Evolutionary conservation across 345 rosid species (phyloP).

Genomic region (Pistacia atlantica): DNA sequence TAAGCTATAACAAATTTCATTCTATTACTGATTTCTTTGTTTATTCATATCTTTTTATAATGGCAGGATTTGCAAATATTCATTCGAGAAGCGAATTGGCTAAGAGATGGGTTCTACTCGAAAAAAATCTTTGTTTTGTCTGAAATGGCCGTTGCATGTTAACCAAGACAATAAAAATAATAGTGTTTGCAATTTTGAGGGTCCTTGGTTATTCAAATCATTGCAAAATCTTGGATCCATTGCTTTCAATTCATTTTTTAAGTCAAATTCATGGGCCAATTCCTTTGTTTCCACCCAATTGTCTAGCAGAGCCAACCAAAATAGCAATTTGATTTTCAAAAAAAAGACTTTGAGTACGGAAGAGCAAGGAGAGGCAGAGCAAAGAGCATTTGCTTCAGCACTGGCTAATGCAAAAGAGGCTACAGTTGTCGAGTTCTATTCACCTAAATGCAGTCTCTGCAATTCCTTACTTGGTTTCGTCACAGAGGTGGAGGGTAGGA

Average conservation of each 20-base stretch:
- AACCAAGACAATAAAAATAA: slow-evolving; percentile 37
- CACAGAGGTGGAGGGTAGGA: slow-evolving; percentile 67
- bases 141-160: slow-evolving; percentile 83
- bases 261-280: slow-evolving; percentile 31
- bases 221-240: slow-evolving; percentile 61
- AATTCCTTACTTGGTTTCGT: slow-evolving; percentile 73
- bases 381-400: slow-evolving; percentile 78
- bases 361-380: slow-evolving; percentile 93
- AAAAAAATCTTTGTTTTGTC: slow-evolving; percentile 55
- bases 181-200: slow-evolving; percentile 51
- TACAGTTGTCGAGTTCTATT: slow-evolving; percentile 84
- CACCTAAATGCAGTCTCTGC: slow-evolving; percentile 86
- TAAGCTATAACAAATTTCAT: neutral
- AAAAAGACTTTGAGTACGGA: slow-evolving; percentile 43
- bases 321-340: slow-evolving; percentile 25
- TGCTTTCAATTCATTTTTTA: slow-evolving; percentile 53
- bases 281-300: slow-evolving; percentile 31
- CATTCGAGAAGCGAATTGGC: neutral
- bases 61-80: neutral
- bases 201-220: slow-evolving; percentile 80
- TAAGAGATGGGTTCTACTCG: slow-evolving; percentile 37
- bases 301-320: slow-evolving; percentile 21
- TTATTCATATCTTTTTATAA: no score
- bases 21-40: neutral
- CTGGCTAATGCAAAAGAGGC: slow-evolving; percentile 80